These are phyloP conservation scores for Fusarium pseudonygamai DNA, from an alignment of 2,329 filamentous ascomycete genomes.

Conservation along the genomic window DNA sequence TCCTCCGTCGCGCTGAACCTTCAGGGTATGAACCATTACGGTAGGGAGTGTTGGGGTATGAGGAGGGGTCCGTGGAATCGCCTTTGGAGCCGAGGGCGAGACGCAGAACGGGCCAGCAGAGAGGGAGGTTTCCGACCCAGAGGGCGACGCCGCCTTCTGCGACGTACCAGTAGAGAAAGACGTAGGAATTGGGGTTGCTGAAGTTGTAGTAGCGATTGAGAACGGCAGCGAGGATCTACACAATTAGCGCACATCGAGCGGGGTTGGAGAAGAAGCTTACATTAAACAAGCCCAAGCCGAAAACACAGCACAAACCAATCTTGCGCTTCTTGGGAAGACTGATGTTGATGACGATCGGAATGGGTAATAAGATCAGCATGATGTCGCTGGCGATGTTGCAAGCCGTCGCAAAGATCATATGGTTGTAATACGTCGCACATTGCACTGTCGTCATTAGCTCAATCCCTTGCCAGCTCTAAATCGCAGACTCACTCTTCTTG, in stretches of 20 bases:
- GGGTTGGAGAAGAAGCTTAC: constrained; percentile 13
- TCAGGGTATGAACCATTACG: constrained; percentile 30
- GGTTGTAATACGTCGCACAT: constrained; percentile 57
- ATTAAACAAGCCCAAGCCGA: constrained; percentile 64
- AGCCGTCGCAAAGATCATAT: constrained; percentile 57
- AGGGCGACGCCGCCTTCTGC: constrained; percentile 68
- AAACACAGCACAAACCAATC: constrained; percentile 62
- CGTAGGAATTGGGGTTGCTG: constrained; percentile 61
- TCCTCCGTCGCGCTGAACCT: constrained; percentile 30
- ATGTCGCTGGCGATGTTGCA: constrained; percentile 60
- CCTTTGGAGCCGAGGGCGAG: constrained; percentile 47
- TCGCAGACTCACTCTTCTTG: not conserved
- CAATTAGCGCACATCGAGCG: not conserved
- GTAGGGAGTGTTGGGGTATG: constrained; percentile 32
- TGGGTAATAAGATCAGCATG: constrained; percentile 55
- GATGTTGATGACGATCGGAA: constrained; percentile 55
- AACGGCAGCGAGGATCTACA: constrained; percentile 64
- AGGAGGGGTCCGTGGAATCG: constrained; percentile 37
- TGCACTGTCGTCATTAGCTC: constrained; percentile 44
- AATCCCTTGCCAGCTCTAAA: accelerated
- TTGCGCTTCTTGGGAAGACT: constrained; percentile 57
- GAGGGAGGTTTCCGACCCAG: constrained; percentile 68
- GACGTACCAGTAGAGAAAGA: constrained; percentile 70
- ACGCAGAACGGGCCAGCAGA: constrained; percentile 66
- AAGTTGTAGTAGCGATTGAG: constrained; percentile 72